Percentiles rank a stretch among this genome's conserved stretches.
phyloP scores from a whole-genome alignment of 495 filamentous ascomycete genomes.

The Neurospora tetraspora region DNA sequence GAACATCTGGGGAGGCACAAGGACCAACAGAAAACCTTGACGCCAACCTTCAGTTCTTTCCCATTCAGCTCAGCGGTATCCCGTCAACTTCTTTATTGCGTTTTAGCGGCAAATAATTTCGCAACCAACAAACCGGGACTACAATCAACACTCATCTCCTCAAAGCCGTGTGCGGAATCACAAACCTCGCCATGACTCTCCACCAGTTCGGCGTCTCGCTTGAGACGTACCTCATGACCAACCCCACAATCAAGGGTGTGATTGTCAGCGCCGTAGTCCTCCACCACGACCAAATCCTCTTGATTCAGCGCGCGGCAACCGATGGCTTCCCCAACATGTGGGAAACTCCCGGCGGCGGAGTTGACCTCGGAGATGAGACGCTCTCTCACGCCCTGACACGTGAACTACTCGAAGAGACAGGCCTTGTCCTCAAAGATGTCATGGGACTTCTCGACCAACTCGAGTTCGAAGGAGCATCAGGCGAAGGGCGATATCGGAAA shows the following conservation, averaged over 20 bases:
- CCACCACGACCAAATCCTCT: slow-evolving; percentile 21
- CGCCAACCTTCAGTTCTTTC: background rate
- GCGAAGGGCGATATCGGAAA: slow-evolving; percentile 21
- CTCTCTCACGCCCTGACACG: slow-evolving; percentile 34
- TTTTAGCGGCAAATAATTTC: background rate
- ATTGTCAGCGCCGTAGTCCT: slow-evolving; percentile 26
- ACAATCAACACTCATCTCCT: background rate
- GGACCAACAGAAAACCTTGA: background rate
- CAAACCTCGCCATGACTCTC: background rate
- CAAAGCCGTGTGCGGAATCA: background rate
- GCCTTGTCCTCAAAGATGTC: slow-evolving; percentile 23
- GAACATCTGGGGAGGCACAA: background rate
- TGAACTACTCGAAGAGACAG: slow-evolving; percentile 45
- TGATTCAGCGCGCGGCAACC: slow-evolving; percentile 37
- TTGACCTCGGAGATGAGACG: slow-evolving; percentile 32
- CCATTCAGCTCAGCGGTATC: background rate
- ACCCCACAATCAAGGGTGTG: slow-evolving; percentile 16
- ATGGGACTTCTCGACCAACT: slow-evolving; percentile 17
- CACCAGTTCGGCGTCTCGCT: slow-evolving; percentile 10
- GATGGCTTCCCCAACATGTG: slow-evolving; percentile 36
- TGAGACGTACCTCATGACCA: slow-evolving; percentile 11
- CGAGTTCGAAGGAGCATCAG: slow-evolving; percentile 6
- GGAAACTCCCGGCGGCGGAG: slow-evolving; percentile 42
- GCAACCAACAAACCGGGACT: background rate
- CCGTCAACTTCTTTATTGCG: background rate